Conservation (phyloP, 1,139 yeast genomes). For the Taphrina deformans region DNA sequence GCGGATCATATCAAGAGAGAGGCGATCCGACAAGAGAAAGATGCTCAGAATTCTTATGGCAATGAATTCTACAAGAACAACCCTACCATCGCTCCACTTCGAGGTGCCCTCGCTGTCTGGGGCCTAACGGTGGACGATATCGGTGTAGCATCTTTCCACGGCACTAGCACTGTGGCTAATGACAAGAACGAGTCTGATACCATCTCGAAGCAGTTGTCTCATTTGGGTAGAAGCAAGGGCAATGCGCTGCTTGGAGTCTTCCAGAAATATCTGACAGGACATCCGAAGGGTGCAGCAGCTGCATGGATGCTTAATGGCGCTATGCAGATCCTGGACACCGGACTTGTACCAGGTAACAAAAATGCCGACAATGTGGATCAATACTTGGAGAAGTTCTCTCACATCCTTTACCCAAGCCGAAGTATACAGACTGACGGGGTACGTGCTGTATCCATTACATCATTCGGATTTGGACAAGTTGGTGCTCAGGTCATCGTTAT, state of each 20-base stretch:
- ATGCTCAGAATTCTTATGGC: conserved; percentile 94
- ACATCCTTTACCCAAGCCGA: conserved; percentile 91
- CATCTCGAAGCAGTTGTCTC: conserved; percentile 86
- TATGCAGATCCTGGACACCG: conserved; percentile 84
- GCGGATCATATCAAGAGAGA: conserved; percentile 84
- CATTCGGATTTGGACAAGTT: conserved; percentile 99
- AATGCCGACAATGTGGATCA: conserved; percentile 96
- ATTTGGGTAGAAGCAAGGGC: conserved; percentile 95
- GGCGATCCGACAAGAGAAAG: conserved; percentile 78
- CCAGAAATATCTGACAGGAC: conserved; percentile 99
- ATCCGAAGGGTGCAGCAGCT: conserved; percentile 99
- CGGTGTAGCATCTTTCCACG: conserved; percentile 98
- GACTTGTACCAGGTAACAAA: conserved; percentile 97
- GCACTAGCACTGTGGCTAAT: conserved; percentile 96
- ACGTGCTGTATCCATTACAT: conserved; percentile 94
- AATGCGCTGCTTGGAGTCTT: conserved; percentile 96
- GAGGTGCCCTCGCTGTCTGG: conserved; percentile 94
- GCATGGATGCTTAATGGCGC: conserved; percentile 99
- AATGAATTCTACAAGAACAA: conserved; percentile 88
- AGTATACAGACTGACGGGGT: conserved; percentile 93
- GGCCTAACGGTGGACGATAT: conserved; percentile 91
- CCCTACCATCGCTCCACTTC: conserved; percentile 91
- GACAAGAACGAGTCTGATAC: conserved; percentile 97
- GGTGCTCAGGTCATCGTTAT: conserved; percentile 94
- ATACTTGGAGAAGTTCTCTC: conserved; percentile 74